A percentile compares a stretch with the other conserved stretches of the same genome.
phyloP scores from a whole-genome alignment of 2,329 filamentous ascomycete genomes.

The Hypoxylon sp. region DNA sequence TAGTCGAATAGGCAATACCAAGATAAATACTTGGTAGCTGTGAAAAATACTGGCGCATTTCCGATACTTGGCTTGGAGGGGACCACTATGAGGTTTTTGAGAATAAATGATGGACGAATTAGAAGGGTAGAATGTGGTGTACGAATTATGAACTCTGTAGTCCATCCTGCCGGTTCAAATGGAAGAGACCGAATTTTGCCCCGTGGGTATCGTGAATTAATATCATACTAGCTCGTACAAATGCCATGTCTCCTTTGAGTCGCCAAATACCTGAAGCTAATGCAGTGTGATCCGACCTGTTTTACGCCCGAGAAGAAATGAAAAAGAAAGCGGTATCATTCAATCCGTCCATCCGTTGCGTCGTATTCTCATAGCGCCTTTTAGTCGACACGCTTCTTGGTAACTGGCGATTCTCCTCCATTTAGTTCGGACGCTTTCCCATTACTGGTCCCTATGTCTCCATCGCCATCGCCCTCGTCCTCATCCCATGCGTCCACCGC shows the following conservation, averaged over 20 bases:
- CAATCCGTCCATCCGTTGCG: conserved; percentile 38
- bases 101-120: not conserved
- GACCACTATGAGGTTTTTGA: not conserved
- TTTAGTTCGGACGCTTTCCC: conserved; percentile 46
- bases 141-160: not conserved
- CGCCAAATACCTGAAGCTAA: conserved; percentile 24
- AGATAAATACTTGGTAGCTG: not conserved
- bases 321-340: conserved; percentile 44
- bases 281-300: conserved; percentile 35
- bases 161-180: not conserved
- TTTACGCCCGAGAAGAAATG: conserved; percentile 40
- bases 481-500: conserved; percentile 69
- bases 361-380: conserved; percentile 33
- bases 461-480: conserved; percentile 53
- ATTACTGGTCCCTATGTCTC: conserved; percentile 45
- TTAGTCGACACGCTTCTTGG: conserved; percentile 54
- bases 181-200: conserved; percentile 15
- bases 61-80: not conserved
- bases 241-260: conserved; percentile 31
- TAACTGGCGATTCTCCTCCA: conserved; percentile 43
- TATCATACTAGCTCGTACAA: conserved; percentile 41
- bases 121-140: not conserved
- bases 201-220: conserved; percentile 25
- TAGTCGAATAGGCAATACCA: conserved; percentile 7
- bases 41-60: not conserved